Evolutionary conservation across 78 protist genomes (phyloP).

Genomic region (Chrysochromulina tobinii): DNA sequence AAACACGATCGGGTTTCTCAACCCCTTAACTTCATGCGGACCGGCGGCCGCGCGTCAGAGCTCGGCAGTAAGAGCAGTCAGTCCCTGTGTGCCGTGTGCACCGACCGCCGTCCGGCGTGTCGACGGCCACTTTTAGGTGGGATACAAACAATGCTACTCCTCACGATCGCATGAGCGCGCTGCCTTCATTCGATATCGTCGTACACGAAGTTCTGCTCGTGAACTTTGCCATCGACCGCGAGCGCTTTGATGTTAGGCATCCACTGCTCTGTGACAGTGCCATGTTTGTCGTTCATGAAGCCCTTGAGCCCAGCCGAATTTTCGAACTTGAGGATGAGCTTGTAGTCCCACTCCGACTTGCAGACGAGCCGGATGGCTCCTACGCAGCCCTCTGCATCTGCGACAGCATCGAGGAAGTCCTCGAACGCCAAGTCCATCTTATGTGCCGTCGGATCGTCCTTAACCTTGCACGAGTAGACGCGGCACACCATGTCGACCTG

Average conservation of each 20-base stretch:
- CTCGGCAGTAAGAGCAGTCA: too few species aligned
- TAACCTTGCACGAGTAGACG: constrained; percentile 2
- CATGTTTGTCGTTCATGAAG: not conserved
- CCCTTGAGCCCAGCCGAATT: not conserved
- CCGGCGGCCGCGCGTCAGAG: too few species aligned
- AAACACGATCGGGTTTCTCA: too few species aligned
- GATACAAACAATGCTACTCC: too few species aligned
- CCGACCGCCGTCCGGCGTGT: too few species aligned
- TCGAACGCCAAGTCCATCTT: not conserved
- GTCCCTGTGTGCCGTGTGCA: too few species aligned
- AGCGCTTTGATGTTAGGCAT: not conserved
- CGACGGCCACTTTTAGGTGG: too few species aligned
- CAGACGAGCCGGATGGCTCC: not conserved
- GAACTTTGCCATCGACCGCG: not conserved
- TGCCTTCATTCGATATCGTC: not conserved
- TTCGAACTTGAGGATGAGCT: not conserved
- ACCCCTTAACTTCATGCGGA: too few species aligned
- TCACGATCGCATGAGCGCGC: too few species aligned
- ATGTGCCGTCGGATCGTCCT: not conserved
- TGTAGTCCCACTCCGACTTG: constrained; percentile 7
- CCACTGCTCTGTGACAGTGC: not conserved
- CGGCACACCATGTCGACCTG: not conserved
- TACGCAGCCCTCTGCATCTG: not conserved
- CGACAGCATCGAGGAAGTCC: not conserved
- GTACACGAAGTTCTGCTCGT: not conserved